Base-by-base conservation (phyloP, 2,329 filamentous ascomycete species). In the Alternaria sp. region DNA sequence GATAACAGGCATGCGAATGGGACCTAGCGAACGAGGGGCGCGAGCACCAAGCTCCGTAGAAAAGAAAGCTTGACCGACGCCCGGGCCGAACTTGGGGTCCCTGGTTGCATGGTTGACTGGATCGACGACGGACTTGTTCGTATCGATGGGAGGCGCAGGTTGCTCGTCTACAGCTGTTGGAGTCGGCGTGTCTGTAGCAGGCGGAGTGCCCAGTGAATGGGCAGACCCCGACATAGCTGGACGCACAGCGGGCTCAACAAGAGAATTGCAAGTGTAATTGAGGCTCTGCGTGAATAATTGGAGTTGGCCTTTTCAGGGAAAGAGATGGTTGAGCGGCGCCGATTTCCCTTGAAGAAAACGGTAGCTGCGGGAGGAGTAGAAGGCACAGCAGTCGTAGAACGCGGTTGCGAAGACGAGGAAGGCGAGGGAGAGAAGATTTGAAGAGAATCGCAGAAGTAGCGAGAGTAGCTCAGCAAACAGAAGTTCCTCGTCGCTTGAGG, bases 21-120 rank as follows among this genome's bases (percentile, higher is more conserved):
- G 62, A 17, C 62, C 53, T 23, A 59, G 40, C 14, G 50, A 45
- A 41, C 68, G 70, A n/a, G 53, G 58, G 24, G 64, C 51, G 44
- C 59, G 64, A 14, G 46, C 56, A 41, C 73, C 64, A 29, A 70
- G 59, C 39, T 67, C 61, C 10, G 73, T 77, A 26, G 73, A 75
- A 65, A 76, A 74, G 54, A 73, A 59, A 26, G 71, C 71, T 29
- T 51, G 50, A 14, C 63, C 58, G 26, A 24, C 36, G 26, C 51
- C 46, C 8, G 58, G 61, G 5, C n/a, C 31, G 28, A 60, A 62
- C 17, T 56, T 53, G 41, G 53, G 23, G 37, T 45, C 48, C 39
- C 49, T 45, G 37, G 51, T 48, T 23, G 48, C 45, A 53, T 41
- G 24, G 14, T 51, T 55, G 34, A 31, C 17, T 13, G 48, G 28